These are phyloP conservation scores for Musa troglodytarum DNA, from an alignment of 176 grass and related monocot genomes.

Conservation along the genomic window DNA sequence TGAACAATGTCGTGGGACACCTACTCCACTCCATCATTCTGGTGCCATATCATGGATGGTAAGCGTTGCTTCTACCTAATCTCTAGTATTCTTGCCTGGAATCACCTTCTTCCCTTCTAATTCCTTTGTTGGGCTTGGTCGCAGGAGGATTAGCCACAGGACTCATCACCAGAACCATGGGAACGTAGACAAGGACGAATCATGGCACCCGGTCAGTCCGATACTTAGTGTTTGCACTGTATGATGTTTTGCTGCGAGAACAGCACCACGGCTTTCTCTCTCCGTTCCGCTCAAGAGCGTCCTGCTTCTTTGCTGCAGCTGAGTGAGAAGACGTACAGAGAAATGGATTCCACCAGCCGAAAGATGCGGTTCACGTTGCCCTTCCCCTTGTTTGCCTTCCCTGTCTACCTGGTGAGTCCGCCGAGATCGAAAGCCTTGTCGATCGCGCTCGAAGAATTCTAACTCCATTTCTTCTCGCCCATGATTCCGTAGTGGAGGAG, in stretches of 20 bases:
- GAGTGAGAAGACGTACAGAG: conserved; percentile 48
- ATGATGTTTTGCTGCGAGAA: too few relatives aligned
- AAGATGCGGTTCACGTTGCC: conserved; percentile 54
- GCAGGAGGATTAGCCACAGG: conserved; percentile 20
- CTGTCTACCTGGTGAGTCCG: conserved; percentile 56
- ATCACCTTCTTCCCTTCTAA: too few relatives aligned
- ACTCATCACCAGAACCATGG: conserved; percentile 25
- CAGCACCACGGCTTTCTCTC: too few relatives aligned
- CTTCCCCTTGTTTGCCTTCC: conserved; percentile 62
- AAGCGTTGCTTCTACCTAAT: background rate
- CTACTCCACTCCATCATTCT: conserved; percentile 9
- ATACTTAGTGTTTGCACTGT: too few relatives aligned
- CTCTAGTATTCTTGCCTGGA: background rate
- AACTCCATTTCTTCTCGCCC: background rate
- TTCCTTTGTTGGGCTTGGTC: too few relatives aligned
- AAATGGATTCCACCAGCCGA: conserved; percentile 32
- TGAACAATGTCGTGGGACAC: conserved; percentile 11
- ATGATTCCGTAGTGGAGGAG: conserved; percentile 41
- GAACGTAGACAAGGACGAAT: conserved; percentile 12
- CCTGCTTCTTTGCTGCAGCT: conserved; percentile 28
- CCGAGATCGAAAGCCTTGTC: background rate
- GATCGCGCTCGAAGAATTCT: background rate
- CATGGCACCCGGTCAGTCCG: conserved; percentile 15
- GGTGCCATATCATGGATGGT: conserved; percentile 23
- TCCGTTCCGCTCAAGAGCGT: background rate